Percentiles rank a stretch among this genome's conserved stretches.
These are phyloP conservation scores for Ustilago lituana DNA, from an alignment of 1,284 basidiomycete species.

Conservation along the genomic window DNA sequence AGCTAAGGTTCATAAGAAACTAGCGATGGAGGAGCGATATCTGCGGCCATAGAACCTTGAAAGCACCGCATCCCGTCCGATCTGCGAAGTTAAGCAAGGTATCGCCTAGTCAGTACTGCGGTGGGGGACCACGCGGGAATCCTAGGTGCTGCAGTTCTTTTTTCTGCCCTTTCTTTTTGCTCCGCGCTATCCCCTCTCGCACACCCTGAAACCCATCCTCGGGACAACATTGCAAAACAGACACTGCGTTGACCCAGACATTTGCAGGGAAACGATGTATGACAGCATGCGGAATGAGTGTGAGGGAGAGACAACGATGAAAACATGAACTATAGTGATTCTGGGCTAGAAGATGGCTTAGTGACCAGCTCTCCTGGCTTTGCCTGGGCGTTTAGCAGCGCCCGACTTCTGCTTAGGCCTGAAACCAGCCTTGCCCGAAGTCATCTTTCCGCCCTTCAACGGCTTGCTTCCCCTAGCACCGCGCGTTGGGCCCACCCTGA, in stretches of 20 bases:
- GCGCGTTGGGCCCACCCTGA: conserved; percentile 36
- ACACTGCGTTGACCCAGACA: too few species aligned
- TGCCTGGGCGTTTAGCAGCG: conserved; percentile 42
- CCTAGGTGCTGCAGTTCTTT: conserved; percentile 71
- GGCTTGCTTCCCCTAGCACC: conserved; percentile 37
- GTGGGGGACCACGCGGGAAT: conserved; percentile 85
- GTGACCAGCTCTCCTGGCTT: conserved; percentile 36
- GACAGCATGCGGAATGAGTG: too few species aligned
- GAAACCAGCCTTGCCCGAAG: conserved; percentile 39
- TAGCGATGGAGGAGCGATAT: too few species aligned
- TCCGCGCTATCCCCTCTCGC: too few species aligned
- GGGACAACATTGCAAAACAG: too few species aligned
- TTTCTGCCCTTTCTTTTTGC: too few species aligned
- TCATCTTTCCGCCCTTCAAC: conserved; percentile 9
- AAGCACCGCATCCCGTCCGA: conserved; percentile 83
- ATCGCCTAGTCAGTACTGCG: conserved; percentile 83
- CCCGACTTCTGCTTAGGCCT: conserved; percentile 37
- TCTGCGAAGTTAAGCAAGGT: conserved; percentile 82
- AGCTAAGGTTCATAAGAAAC: too few species aligned
- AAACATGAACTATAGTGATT: too few species aligned
- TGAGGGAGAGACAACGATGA: too few species aligned
- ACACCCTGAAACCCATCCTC: too few species aligned
- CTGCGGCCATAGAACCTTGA: conserved; percentile 81
- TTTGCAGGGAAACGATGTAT: too few species aligned
- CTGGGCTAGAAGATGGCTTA: too few species aligned